Conservation (phyloP, 306 rosid species). For the Canavalia ensiformis region DNA sequence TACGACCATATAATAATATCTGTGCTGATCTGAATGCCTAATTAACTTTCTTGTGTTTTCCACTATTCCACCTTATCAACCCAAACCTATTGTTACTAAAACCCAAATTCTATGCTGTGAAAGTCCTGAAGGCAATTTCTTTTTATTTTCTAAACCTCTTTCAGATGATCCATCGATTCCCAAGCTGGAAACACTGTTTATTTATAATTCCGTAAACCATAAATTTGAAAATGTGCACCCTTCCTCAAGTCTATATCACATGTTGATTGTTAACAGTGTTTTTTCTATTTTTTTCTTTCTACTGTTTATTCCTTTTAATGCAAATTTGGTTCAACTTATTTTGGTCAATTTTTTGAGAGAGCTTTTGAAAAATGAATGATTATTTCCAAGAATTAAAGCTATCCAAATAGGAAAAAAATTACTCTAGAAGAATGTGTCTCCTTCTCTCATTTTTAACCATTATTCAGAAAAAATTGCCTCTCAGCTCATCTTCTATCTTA, state of each 20-base stretch:
- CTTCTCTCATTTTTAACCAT: not conserved
- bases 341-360: too few species aligned
- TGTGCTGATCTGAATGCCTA: constrained; percentile 6
- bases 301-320: not conserved
- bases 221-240: not conserved
- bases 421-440: not conserved
- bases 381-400: too few species aligned
- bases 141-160: not conserved
- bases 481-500: not conserved
- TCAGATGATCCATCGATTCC: not conserved
- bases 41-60: not conserved
- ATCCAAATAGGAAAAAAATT: not conserved
- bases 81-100: not conserved
- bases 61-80: not conserved
- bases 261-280: not conserved
- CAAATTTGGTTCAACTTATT: too few species aligned
- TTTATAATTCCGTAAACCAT: not conserved
- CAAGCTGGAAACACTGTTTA: not conserved
- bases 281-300: not conserved
- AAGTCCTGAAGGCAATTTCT: not conserved
- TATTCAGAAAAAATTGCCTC: not conserved
- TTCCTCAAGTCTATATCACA: not conserved
- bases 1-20: not conserved
- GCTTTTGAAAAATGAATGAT: too few species aligned
- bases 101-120: not conserved